Evolutionary conservation across 331 rosid genomes (phyloP).

Genomic region (Pyrus hybrid): DNA sequence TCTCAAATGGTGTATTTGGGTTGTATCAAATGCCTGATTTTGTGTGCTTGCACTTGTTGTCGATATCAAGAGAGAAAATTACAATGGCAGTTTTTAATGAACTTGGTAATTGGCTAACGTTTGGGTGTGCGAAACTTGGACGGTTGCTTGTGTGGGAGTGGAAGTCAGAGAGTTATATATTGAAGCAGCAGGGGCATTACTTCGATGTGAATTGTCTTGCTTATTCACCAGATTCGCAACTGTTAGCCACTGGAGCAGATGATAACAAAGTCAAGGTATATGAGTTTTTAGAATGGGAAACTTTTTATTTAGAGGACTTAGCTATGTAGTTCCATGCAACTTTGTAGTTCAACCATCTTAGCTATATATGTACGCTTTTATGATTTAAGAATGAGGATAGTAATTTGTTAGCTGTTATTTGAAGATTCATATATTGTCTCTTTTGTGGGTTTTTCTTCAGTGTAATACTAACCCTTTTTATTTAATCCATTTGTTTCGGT

Average conservation of each 20-base stretch:
- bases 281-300: background rate
- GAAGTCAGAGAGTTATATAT: conserved; percentile 82
- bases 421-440: background rate
- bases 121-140: conserved; percentile 88
- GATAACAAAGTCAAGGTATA: conserved; percentile 96
- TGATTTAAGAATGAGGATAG: background rate
- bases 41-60: conserved; percentile 72
- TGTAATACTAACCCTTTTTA: background rate
- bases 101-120: conserved; percentile 82
- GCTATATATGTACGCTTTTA: background rate
- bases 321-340: background rate
- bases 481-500: background rate
- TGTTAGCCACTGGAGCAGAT: conserved; percentile 93
- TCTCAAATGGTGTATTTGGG: conserved; percentile 78
- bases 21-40: conserved; percentile 93
- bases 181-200: conserved; percentile 97
- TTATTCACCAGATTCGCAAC: conserved; percentile 77
- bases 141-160: conserved; percentile 98
- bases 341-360: background rate
- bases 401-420: background rate
- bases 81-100: conserved; percentile 73
- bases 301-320: background rate
- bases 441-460: background rate
- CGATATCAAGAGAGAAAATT: conserved; percentile 80
- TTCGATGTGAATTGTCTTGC: conserved; percentile 88